Base-by-base conservation (phyloP, 148 eudicot species). In the Fagopyrum tataricum region DNA sequence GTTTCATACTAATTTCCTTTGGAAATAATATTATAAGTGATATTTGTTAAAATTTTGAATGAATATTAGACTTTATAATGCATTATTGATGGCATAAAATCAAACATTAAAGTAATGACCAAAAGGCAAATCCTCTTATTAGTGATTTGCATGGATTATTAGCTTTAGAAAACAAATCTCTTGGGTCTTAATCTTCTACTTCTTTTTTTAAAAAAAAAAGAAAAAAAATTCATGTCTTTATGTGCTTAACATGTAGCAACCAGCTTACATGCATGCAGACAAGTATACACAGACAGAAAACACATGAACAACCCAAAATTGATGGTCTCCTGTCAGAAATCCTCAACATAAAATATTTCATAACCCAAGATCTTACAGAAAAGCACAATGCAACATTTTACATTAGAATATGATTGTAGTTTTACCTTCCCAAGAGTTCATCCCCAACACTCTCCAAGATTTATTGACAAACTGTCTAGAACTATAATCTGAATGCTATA, bases 261-360 rank as follows among this genome's bases (percentile, higher is more conserved):
- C 69, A 64, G 69, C 43, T 64, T 64, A 39, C 18, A 64, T 64
- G 69, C 69, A 64, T 64, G 43, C 11, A 64, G 69, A 64, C 69
- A 64, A 64, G 41, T 64, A 37, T 5, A 64, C 44, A 64, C 2
- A 20, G 69, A 37, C 44, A 64, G 14, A 64, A 24, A 37, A 39
- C 69, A 39, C 44, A 37, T 31, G 44, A 64, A 43, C 42, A 37
- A 64, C 44, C 69, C n/a, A 4, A 31, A 61, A 6, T 61, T 61
- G 41, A 12, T 61, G 67, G 42, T 61, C 67, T 26, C 40, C 41
- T 61, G 67, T 61, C 17, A 61, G 7, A 53, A n/a, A n/a, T n/a
- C 59, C 59, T 18, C 7, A 20, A 53, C 59, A 53, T 53, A 53
- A 53, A 53, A 17, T 53, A 53, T 53, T 53, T 53, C 59, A 53